Evolutionary conservation across 1,139 yeast genomes (phyloP), one percentile per base, ranked within the genome.

Genomic region (Yamadazyma diospyri): DNA sequence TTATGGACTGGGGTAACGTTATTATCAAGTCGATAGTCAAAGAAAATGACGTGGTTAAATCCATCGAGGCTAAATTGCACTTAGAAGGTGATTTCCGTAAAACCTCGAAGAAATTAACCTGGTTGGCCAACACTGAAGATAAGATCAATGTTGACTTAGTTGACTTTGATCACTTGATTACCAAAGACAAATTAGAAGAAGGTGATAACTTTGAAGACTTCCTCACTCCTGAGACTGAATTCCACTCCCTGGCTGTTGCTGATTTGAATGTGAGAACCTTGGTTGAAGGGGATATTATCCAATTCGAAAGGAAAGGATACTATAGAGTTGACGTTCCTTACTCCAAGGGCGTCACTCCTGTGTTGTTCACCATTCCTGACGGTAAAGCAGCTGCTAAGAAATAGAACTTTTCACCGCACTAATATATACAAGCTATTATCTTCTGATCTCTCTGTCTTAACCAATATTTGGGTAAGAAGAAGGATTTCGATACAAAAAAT

Each of bases 1-100:
- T 92, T 54, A 92, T 92, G 98, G 97, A 92, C 66, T 92, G 98
- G 98, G 97, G 97, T 74, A 92, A 92, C 56, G 87, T 82, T 36
- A 83, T 92, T 46, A 67, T 89, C 46, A 74, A 84, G 48, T 78
- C 79, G 61, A 76, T 89, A 52, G 63, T 65, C 54, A 81, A 76
- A 59, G 77, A 73, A 36, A 76, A 69, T 35, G 50, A 69, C 27
- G 81, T 82, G 36, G 39, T 43, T 14, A 70, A 69, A 35, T 68
- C 80, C 3, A 66, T 89, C 43, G 85, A 79, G 39, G 97, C 88
- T 44, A 81, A 79, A 51, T 72, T 92, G 51, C 85, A 92, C 61
- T 75, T 92, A 59, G 97, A 86, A 48, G 97, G 97, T 64, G 98
- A 92, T 61, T 92, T 88, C 84, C 85, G 88, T 67, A 89, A 88